Conservation (phyloP, 2,329 filamentous ascomycete species). For the Cordyceps cateniannulata region DNA sequence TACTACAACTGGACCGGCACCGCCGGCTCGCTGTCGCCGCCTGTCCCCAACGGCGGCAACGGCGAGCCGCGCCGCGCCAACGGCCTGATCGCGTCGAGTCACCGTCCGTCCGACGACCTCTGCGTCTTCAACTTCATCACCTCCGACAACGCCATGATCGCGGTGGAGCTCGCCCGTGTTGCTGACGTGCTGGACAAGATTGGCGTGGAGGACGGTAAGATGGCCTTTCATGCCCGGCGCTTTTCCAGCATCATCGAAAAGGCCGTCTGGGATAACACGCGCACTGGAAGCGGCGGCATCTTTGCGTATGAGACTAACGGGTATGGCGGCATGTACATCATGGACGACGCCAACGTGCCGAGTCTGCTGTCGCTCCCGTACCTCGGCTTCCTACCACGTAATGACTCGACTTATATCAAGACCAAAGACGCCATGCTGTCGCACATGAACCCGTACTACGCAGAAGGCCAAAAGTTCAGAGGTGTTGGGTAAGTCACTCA, state of each 20-base stretch:
- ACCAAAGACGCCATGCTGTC: constrained; percentile 73
- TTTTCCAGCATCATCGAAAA: constrained; percentile 57
- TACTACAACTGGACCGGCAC: constrained; percentile 26
- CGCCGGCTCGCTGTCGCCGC: constrained; percentile 19
- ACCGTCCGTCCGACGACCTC: constrained; percentile 78
- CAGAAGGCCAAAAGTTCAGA: constrained; percentile 18
- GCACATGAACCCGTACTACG: constrained; percentile 71
- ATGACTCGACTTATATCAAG: constrained; percentile 66
- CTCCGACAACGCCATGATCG: constrained; percentile 32
- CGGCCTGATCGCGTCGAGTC: constrained; percentile 71
- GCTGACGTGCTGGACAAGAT: constrained; percentile 59
- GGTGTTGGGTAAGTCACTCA: constrained; percentile 20
- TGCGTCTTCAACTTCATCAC: constrained; percentile 60
- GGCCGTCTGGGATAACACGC: constrained; percentile 51
- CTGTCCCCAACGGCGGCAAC: constrained; percentile 59
- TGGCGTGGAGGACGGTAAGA: constrained; percentile 55
- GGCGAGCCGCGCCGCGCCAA: constrained; percentile 74
- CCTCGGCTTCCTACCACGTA: constrained; percentile 50
- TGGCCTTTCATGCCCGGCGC: constrained; percentile 38
- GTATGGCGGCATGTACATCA: constrained; percentile 58
- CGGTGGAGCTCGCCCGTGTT: constrained; percentile 48
- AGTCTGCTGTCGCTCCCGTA: constrained; percentile 60
- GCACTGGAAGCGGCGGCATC: constrained; percentile 47
- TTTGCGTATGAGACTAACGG: constrained; percentile 76
- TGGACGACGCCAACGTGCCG: constrained; percentile 69